Base-by-base conservation (phyloP, 495 filamentous ascomycete genomes). In the Xylaria flabelliformis region DNA sequence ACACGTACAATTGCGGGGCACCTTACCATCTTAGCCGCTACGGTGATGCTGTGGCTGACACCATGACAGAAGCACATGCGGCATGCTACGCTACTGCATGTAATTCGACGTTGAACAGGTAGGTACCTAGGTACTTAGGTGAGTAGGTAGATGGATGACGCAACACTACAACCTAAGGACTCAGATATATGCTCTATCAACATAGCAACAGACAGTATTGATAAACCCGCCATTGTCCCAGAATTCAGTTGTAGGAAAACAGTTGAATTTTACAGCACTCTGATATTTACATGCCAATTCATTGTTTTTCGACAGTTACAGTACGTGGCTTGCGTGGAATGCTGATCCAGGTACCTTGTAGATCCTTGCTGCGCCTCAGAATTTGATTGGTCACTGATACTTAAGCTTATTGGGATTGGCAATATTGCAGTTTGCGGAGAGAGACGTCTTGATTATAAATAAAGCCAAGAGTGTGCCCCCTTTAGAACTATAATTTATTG, bases 1-100 rank as follows among this genome's bases (percentile, higher is more conserved):
- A 17, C 41, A 62, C 19, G 34, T 62, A 64, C 36, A 46, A 48
- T 65, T 50, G 42, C 63, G 63, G 63, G 63, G 63, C 63, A 46
- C 8, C 8, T 48, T n/a, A 32, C 32, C 39, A 42, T 24, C 34
- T 41, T 24, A 26, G 7, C 9, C 17, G 26, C 53, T 26, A 56
- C 48, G 0, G 48, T 50, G 62, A 50, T 64, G 62, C 10, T 26
- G 62, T 64, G 62, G 62, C 62, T 64, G 62, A 64, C 42, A 48
- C 42, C 1, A 21, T 6, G 36, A 39, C 36, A 39, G 36, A 39
- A 8, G 17, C 2, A 3, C n/a, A 51, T 24, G 48, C 62, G 36
- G 42, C 62, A 63, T 64, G 61, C 62, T 24, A 41, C 34, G 26
- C 62, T 64, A 32, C 62, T 64, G 62, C 62, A 46, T 48, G 41